These are phyloP conservation scores for Solanum paucissectum DNA, from an alignment of 257 asterid genomes.

Conservation along the genomic window DNA sequence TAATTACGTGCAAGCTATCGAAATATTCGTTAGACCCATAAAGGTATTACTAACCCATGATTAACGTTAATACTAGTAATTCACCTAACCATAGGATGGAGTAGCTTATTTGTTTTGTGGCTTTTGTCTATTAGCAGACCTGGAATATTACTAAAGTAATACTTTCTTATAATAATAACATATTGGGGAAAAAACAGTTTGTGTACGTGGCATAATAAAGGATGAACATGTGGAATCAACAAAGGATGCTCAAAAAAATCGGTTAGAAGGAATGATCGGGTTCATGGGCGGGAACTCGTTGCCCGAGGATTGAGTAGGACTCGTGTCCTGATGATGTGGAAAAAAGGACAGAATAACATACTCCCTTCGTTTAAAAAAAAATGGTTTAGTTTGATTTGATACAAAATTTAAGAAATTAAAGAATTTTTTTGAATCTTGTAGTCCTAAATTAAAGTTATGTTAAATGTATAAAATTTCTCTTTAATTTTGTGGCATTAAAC, in stretches of 20 bases:
- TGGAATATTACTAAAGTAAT: not conserved
- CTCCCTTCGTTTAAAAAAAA: too few species aligned
- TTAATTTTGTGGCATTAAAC: too few species aligned
- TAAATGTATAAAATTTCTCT: too few species aligned
- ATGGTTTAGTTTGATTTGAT: too few species aligned
- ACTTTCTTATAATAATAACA: not conserved
- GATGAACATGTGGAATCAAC: not conserved
- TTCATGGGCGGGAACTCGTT: not conserved
- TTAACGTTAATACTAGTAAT: not conserved
- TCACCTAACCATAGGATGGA: not conserved
- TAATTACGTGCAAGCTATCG: not conserved
- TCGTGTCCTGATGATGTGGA: not conserved
- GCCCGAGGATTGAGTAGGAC: not conserved
- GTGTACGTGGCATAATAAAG: not conserved
- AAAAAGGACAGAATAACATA: too few species aligned
- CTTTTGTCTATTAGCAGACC: not conserved
- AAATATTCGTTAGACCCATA: not conserved
- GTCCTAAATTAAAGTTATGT: too few species aligned
- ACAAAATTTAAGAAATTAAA: too few species aligned
- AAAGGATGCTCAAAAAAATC: not conserved
- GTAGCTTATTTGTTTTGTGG: not conserved
- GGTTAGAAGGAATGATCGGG: not conserved
- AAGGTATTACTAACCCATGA: not conserved
- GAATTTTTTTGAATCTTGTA: too few species aligned
- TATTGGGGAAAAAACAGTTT: not conserved